Percentiles rank a stretch among this genome's conserved stretches.
Evolutionary conservation across 2,329 filamentous ascomycete genomes (phyloP).

Genomic region (Chaetomium globosum): DNA sequence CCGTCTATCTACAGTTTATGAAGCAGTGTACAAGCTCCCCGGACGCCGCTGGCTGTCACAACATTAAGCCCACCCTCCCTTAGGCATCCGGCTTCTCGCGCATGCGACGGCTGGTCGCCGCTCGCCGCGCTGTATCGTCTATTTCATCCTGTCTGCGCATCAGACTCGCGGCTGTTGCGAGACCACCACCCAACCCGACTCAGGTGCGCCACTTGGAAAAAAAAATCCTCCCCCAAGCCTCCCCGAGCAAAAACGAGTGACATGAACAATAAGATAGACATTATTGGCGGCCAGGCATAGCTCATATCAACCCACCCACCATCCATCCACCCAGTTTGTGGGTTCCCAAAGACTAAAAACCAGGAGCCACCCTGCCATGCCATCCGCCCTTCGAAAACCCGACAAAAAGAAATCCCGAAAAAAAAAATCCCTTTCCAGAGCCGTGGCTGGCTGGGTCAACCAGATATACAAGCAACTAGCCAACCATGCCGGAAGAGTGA

Average conservation of each 20-base stretch:
- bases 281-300: conserved; percentile 25
- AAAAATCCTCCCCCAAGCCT: too few species aligned
- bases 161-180: too few species aligned
- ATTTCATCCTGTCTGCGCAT: background rate
- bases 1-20: conserved; percentile 18
- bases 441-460: background rate
- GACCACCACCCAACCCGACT: too few species aligned
- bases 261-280: conserved; percentile 28
- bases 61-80: conserved; percentile 12
- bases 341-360: background rate
- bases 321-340: background rate
- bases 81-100: background rate
- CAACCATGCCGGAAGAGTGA: background rate
- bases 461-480: background rate
- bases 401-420: background rate
- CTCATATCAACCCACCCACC: conserved; percentile 16
- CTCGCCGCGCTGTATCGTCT: conserved; percentile 16
- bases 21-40: conserved; percentile 6
- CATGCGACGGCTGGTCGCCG: background rate
- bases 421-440: background rate
- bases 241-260: conserved; percentile 11
- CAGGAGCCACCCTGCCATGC: conserved; percentile 2
- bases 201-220: too few species aligned
- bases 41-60: conserved; percentile 5
- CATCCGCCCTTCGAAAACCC: conserved; percentile 5